A percentile compares a stretch with the other conserved stretches of the same genome.
Evolutionary conservation across 306 rosid genomes (phyloP).

Genomic region (Pyrus betulifolia): DNA sequence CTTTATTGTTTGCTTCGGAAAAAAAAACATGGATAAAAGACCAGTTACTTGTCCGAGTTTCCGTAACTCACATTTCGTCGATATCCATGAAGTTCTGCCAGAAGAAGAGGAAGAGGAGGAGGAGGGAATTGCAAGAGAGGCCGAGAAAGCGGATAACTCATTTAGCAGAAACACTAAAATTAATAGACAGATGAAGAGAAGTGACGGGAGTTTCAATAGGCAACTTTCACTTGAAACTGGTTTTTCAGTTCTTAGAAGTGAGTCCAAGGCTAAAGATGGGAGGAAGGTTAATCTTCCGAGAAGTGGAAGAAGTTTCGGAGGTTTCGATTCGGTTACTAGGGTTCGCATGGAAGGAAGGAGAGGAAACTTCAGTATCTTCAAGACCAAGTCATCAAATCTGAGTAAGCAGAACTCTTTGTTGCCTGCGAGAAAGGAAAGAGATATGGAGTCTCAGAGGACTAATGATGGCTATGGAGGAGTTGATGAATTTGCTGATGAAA

Average conservation of each 20-base stretch:
- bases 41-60: slow-evolving; percentile 12
- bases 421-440: slow-evolving; percentile 52
- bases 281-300: slow-evolving; percentile 37
- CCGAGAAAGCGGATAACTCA: slow-evolving; percentile 20
- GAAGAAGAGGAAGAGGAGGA: slow-evolving; percentile 24
- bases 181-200: slow-evolving; percentile 29
- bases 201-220: slow-evolving; percentile 28
- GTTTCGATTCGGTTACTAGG: slow-evolving; percentile 35
- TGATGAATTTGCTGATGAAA: slow-evolving; percentile 48
- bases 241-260: slow-evolving; percentile 42
- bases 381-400: slow-evolving; percentile 46
- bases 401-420: slow-evolving; percentile 67
- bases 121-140: slow-evolving; percentile 6
- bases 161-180: slow-evolving; percentile 19
- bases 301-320: slow-evolving; percentile 68
- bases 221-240: slow-evolving; percentile 80
- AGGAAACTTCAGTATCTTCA: slow-evolving; percentile 60
- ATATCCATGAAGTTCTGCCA: slow-evolving; percentile 47
- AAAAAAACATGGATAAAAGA: slow-evolving; percentile 32
- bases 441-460: slow-evolving; percentile 35
- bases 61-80: slow-evolving; percentile 37
- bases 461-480: slow-evolving; percentile 20
- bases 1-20: neutral
- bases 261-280: slow-evolving; percentile 38
- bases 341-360: slow-evolving; percentile 50